Evolutionary conservation across 257 asterid genomes (phyloP).

Genomic region (Asclepias syriaca): DNA sequence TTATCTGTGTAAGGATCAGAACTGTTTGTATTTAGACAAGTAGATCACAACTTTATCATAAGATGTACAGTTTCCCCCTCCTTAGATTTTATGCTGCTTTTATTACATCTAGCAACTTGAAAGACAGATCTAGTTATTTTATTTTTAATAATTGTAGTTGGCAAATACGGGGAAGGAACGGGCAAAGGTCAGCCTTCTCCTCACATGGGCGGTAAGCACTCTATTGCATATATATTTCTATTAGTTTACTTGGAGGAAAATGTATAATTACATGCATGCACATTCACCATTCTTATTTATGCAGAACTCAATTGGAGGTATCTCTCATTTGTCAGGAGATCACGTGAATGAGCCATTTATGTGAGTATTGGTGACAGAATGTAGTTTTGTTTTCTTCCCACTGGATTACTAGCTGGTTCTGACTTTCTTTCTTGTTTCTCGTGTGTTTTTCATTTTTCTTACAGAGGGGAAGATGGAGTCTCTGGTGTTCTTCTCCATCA

Average conservation of each 20-base stretch:
- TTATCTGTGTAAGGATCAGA: not conserved
- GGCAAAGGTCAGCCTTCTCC: constrained; percentile 95
- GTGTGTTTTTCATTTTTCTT: not conserved
- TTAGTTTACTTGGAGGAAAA: constrained; percentile 7
- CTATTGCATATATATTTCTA: constrained; percentile 7
- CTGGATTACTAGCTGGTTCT: constrained; percentile 13
- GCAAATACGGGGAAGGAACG: constrained; percentile 96
- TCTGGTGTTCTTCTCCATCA: constrained; percentile 98
- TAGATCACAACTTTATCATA: not conserved
- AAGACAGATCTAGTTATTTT: constrained; percentile 4
- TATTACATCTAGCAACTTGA: not conserved
- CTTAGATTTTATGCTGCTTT: not conserved
- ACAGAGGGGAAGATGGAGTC: constrained; percentile 95
- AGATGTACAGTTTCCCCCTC: not conserved
- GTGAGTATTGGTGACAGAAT: constrained; percentile 42
- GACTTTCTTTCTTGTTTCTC: constrained; percentile 22
- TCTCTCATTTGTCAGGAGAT: constrained; percentile 85
- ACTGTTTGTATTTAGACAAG: not conserved
- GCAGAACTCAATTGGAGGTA: constrained; percentile 96
- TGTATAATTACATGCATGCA: not conserved
- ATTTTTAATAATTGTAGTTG: constrained; percentile 49
- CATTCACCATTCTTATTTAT: constrained; percentile 19
- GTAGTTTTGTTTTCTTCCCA: constrained; percentile 9
- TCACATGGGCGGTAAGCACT: constrained; percentile 93
- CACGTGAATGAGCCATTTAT: constrained; percentile 93